Evolutionary conservation across 305 asterid species (phyloP).

Genomic region (Andrographis paniculata): DNA sequence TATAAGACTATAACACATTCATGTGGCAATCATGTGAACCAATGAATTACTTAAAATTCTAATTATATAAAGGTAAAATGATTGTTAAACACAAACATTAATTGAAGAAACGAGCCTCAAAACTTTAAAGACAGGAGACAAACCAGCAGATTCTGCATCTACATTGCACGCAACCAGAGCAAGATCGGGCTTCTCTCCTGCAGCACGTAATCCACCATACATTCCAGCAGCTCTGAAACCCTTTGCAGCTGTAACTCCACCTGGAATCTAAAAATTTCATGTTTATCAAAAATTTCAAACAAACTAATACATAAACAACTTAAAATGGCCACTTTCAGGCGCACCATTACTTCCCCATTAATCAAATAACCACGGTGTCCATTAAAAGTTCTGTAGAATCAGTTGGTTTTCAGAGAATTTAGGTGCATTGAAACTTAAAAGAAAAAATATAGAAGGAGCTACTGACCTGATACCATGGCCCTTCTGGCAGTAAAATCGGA

Average conservation of each 20-base stretch:
- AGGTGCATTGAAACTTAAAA: neutral
- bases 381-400: neutral
- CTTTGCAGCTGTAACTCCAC: constrained; percentile 92
- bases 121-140: constrained; percentile 11
- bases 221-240: constrained; percentile 97
- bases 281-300: constrained; percentile 7
- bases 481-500: constrained; percentile 80
- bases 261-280: constrained; percentile 55
- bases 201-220: constrained; percentile 94
- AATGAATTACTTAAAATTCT: too few species aligned
- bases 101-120: neutral
- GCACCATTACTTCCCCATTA: too few species aligned
- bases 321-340: neutral
- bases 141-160: constrained; percentile 85
- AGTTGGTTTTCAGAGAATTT: neutral
- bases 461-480: constrained; percentile 80
- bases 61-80: too few species aligned
- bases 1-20: too few species aligned
- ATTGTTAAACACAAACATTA: constrained; percentile 2
- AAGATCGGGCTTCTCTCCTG: constrained; percentile 97
- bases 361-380: too few species aligned
- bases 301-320: neutral
- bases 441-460: constrained; percentile 6
- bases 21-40: too few species aligned
- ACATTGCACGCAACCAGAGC: constrained; percentile 86